A percentile compares a stretch with the other conserved stretches of the same genome.
These are phyloP conservation scores for Hansenula anomala DNA, from an alignment of 1,139 yeast species.

Conservation along the genomic window DNA sequence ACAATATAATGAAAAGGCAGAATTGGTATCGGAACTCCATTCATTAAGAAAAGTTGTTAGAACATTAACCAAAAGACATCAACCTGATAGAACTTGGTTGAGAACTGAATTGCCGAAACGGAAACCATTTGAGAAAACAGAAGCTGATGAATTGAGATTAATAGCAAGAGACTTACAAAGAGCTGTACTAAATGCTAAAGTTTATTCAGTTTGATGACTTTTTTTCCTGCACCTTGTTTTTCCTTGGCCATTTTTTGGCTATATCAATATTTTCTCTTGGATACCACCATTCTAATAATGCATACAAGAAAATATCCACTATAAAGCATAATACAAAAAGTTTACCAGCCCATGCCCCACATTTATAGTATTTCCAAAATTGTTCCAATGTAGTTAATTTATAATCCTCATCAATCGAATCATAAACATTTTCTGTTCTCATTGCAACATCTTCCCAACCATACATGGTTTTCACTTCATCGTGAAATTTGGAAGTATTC, in stretches of 20 bases:
- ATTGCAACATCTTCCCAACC: slow-evolving; percentile 89
- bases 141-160: slow-evolving; percentile 13
- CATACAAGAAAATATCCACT: slow-evolving; percentile 62
- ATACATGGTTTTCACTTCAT: slow-evolving; percentile 76
- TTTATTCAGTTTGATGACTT: background rate
- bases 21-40: slow-evolving; percentile 17
- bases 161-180: slow-evolving; percentile 13
- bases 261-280: slow-evolving; percentile 67
- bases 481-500: slow-evolving; percentile 74
- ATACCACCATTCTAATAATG: slow-evolving; percentile 61
- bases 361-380: slow-evolving; percentile 48
- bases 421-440: slow-evolving; percentile 81
- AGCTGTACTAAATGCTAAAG: slow-evolving; percentile 2
- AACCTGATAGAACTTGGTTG: slow-evolving; percentile 8
- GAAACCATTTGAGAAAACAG: slow-evolving; percentile 5
- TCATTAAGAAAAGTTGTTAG: slow-evolving; percentile 14
- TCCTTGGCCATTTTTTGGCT: slow-evolving; percentile 72
- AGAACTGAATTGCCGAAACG: slow-evolving; percentile 6
- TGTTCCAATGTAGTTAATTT: slow-evolving; percentile 49
- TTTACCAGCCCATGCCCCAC: slow-evolving; percentile 59
- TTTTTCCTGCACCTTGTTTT: background rate
- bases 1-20: slow-evolving; percentile 9
- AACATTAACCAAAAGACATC: slow-evolving; percentile 3
- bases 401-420: slow-evolving; percentile 35
- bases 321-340: slow-evolving; percentile 46